A percentile compares a stretch with the other conserved stretches of the same genome.
Evolutionary conservation across 202 grass and related monocot genomes (phyloP).

Genomic region (Alloteropsis angusta): DNA sequence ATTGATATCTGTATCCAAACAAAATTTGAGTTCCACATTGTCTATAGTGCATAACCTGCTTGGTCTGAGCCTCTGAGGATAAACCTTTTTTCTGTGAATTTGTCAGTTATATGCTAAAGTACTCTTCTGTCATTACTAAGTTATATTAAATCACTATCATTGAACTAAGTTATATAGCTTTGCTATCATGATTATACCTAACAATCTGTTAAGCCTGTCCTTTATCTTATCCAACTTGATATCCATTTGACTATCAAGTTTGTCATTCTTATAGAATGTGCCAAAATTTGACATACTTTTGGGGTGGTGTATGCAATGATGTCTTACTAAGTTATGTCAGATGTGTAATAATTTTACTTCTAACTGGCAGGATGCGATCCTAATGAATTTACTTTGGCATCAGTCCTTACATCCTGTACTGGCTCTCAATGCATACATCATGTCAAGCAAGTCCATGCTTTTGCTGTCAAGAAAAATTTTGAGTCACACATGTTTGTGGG

Average conservation of each 20-base stretch:
- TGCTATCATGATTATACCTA: neutral
- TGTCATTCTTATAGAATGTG: neutral
- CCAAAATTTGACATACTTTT: neutral
- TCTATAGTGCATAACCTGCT: neutral
- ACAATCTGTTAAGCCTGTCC: neutral
- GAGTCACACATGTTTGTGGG: slow-evolving; percentile 61
- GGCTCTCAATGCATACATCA: slow-evolving; percentile 22
- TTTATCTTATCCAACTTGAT: neutral
- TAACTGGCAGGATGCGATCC: slow-evolving; percentile 47
- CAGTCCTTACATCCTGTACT: slow-evolving; percentile 45
- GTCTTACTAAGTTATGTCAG: neutral
- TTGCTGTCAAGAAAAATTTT: slow-evolving; percentile 52
- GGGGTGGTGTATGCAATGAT: neutral
- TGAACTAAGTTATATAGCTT: neutral
- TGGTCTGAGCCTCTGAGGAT: neutral
- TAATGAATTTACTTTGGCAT: slow-evolving; percentile 60
- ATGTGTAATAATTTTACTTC: slow-evolving; percentile 20
- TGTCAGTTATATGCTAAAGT: neutral
- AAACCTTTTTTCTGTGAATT: neutral
- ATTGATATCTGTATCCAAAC: neutral
- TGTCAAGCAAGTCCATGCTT: slow-evolving; percentile 56
- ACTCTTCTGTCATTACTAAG: neutral
- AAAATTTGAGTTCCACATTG: neutral
- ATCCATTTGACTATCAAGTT: neutral
- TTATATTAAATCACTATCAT: neutral